Evolutionary conservation across 2,329 filamentous ascomycete species (phyloP).

Genomic region (Colletotrichum zoysiae): DNA sequence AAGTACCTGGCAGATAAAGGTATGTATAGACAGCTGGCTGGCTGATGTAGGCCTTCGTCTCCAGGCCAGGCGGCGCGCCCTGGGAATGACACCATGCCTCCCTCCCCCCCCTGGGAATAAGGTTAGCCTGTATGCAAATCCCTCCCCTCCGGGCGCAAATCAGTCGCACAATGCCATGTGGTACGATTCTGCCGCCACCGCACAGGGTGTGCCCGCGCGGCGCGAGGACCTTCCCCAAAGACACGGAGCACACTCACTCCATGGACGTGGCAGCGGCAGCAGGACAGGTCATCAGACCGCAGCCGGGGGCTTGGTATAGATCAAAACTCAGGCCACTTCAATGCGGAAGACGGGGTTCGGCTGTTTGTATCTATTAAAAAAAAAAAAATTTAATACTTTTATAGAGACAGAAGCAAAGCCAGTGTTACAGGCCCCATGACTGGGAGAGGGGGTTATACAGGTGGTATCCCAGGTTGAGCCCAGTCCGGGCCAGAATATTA

Average conservation of each 20-base stretch:
- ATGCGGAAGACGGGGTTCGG: neutral
- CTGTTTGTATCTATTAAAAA: neutral
- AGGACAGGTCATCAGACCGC: neutral
- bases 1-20: neutral
- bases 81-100: constrained; percentile 15
- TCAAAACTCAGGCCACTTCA: constrained; percentile 18
- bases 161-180: constrained; percentile 31
- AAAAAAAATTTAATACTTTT: too few species aligned
- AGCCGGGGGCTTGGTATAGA: constrained; percentile 1
- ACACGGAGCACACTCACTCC: constrained; percentile 7
- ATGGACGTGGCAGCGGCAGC: neutral
- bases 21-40: too few species aligned
- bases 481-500: too few species aligned
- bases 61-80: neutral
- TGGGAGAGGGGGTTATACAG: too few species aligned
- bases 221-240: neutral
- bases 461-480: too few species aligned
- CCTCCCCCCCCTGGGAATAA: neutral
- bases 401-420: too few species aligned
- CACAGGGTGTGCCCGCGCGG: neutral
- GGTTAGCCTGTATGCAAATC: neutral
- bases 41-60: neutral
- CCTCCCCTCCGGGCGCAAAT: neutral
- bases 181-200: constrained; percentile 24
- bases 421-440: too few species aligned